Percentiles rank a stretch among this genome's conserved stretches.
Conservation (phyloP, 2,329 filamentous ascomycete species). For the Ophiostoma ips region DNA sequence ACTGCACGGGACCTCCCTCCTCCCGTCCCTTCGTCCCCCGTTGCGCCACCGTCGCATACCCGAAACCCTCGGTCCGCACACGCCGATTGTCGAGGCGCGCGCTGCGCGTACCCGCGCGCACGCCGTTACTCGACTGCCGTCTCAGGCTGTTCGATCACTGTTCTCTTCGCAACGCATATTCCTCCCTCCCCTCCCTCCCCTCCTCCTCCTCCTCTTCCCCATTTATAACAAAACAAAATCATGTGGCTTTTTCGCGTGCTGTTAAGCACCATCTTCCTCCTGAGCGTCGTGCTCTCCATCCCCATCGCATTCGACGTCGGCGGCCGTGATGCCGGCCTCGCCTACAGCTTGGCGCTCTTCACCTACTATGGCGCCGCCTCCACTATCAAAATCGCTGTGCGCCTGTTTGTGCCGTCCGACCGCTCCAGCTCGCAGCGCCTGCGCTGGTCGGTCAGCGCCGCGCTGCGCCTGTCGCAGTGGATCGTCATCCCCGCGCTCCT, state of each 20-base stretch:
- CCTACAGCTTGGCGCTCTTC: slow-evolving; percentile 81
- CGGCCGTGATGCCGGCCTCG: slow-evolving; percentile 82
- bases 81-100: slow-evolving; percentile 3
- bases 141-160: not conserved
- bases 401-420: slow-evolving; percentile 46
- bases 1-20: not conserved
- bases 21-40: not conserved
- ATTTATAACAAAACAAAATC: too few relatives aligned
- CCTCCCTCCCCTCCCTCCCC: not conserved
- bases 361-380: slow-evolving; percentile 87
- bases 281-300: slow-evolving; percentile 88
- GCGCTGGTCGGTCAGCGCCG: slow-evolving; percentile 53
- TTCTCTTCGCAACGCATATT: not conserved
- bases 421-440: slow-evolving; percentile 43
- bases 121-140: not conserved
- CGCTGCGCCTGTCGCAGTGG: slow-evolving; percentile 70
- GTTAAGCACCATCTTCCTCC: slow-evolving; percentile 72
- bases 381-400: slow-evolving; percentile 50
- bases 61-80: not conserved
- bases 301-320: slow-evolving; percentile 97
- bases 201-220: too few relatives aligned
- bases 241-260: slow-evolving; percentile 67
- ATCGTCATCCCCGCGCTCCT: slow-evolving; percentile 71
- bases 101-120: slow-evolving; percentile 9
- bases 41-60: not conserved